Conservation (phyloP, 768 basidiomycete genomes). For the Ramaria rubella region DNA sequence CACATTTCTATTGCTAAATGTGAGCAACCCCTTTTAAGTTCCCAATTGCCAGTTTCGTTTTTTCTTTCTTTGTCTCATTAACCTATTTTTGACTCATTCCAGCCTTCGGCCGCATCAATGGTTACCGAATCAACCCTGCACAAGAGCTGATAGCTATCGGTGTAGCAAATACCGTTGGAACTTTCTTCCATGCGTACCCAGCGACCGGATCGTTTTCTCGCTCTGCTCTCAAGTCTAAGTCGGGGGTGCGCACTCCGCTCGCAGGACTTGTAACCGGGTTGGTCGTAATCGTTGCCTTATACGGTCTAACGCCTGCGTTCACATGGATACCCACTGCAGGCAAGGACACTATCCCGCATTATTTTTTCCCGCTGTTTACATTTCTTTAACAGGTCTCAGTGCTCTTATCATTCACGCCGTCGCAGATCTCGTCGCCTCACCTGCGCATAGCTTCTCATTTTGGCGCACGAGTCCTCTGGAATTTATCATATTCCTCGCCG, state of each 20-base stretch:
- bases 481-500: constrained; percentile 81
- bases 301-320: constrained; percentile 90
- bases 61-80: background rate
- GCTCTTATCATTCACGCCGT: constrained; percentile 96
- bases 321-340: constrained; percentile 78
- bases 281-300: constrained; percentile 88
- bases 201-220: constrained; percentile 98
- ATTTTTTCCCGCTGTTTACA: constrained; percentile 7
- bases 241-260: constrained; percentile 89
- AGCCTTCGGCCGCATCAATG: constrained; percentile 93
- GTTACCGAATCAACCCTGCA: constrained; percentile 89
- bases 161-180: constrained; percentile 92
- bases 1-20: constrained; percentile 96
- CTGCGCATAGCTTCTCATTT: constrained; percentile 73
- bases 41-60: background rate
- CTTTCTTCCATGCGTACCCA: constrained; percentile 87
- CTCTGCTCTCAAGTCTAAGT: constrained; percentile 91
- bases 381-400: constrained; percentile 43
- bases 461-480: constrained; percentile 95
- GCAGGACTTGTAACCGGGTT: constrained; percentile 82
- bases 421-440: constrained; percentile 82
- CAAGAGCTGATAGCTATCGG: constrained; percentile 97
- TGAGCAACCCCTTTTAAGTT: constrained; percentile 27
- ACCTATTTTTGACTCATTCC: no score
- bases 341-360: no score